Evolutionary conservation across 2,329 filamentous ascomycete species (phyloP).

Genomic region (Diaporthe eres): DNA sequence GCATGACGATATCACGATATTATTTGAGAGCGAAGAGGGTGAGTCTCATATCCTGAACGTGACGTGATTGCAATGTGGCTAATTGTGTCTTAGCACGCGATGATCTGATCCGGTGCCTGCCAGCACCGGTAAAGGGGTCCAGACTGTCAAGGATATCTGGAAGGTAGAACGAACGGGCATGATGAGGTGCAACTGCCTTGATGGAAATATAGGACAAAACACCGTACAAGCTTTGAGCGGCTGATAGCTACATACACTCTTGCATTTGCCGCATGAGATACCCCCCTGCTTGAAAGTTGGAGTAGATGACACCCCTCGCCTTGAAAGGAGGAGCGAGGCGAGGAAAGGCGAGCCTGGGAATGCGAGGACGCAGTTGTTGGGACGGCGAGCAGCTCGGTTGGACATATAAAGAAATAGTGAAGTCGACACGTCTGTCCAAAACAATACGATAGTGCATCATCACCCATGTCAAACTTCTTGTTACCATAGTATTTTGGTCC

Average conservation of each 20-base stretch:
- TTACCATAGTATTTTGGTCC: background rate
- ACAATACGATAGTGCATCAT: background rate
- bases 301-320: slow-evolving; percentile 11
- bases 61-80: slow-evolving; percentile 35
- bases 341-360: background rate
- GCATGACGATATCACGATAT: slow-evolving; percentile 90
- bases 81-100: slow-evolving; percentile 64
- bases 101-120: slow-evolving; percentile 64
- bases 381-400: slow-evolving; percentile 3
- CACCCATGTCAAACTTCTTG: background rate
- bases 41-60: slow-evolving; percentile 53
- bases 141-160: slow-evolving; percentile 51
- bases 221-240: slow-evolving; percentile 37
- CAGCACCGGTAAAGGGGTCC: slow-evolving; percentile 69
- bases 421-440: background rate
- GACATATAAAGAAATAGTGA: background rate
- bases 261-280: slow-evolving; percentile 43
- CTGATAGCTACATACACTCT: slow-evolving; percentile 38
- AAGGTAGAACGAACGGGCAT: slow-evolving; percentile 42
- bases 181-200: background rate
- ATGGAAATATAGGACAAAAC: slow-evolving; percentile 15
- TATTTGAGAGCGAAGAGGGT: slow-evolving; percentile 86
- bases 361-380: slow-evolving; percentile 4
- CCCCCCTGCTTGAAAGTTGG: slow-evolving; percentile 38
- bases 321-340: slow-evolving; percentile 1